phyloP scores from a whole-genome alignment of 1,284 basidiomycete genomes.

The Moesziomyces aphidis region DNA sequence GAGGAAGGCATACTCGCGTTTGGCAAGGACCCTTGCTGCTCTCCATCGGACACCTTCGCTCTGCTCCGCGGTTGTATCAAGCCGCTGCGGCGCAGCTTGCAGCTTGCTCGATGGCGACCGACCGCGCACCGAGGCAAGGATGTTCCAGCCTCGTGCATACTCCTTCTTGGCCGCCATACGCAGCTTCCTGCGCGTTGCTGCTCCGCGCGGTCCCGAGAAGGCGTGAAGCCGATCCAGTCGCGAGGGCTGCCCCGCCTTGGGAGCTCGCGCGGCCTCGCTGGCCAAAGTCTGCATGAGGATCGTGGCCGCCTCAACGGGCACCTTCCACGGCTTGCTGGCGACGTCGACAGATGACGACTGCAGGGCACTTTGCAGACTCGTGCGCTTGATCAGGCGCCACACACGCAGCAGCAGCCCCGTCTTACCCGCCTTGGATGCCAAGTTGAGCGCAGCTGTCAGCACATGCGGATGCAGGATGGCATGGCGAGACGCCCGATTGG shows the following conservation, averaged over 20 bases:
- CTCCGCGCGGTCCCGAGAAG: not conserved
- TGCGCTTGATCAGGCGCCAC: slow-evolving; percentile 56
- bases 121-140: slow-evolving; percentile 22
- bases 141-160: slow-evolving; percentile 36
- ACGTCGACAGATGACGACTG: slow-evolving; percentile 16
- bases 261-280: slow-evolving; percentile 23
- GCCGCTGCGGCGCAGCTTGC: not conserved
- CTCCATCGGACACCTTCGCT: slow-evolving; percentile 33
- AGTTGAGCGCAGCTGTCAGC: slow-evolving; percentile 43
- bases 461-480: slow-evolving; percentile 49
- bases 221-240: slow-evolving; percentile 2
- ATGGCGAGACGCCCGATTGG: slow-evolving; percentile 27
- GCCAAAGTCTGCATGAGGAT: slow-evolving; percentile 49
- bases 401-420: slow-evolving; percentile 45
- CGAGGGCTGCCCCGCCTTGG: slow-evolving; percentile 4
- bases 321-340: slow-evolving; percentile 25
- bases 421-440: slow-evolving; percentile 49
- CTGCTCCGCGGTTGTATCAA: slow-evolving; percentile 5
- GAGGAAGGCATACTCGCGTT: slow-evolving; percentile 30
- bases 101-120: not conserved
- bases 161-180: not conserved
- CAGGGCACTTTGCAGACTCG: slow-evolving; percentile 36
- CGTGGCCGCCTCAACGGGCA: slow-evolving; percentile 47
- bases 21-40: slow-evolving; percentile 26
- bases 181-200: not conserved